Evolutionary conservation across 2,329 filamentous ascomycete species (phyloP).

Genomic region (Cladophialophora psammophila): DNA sequence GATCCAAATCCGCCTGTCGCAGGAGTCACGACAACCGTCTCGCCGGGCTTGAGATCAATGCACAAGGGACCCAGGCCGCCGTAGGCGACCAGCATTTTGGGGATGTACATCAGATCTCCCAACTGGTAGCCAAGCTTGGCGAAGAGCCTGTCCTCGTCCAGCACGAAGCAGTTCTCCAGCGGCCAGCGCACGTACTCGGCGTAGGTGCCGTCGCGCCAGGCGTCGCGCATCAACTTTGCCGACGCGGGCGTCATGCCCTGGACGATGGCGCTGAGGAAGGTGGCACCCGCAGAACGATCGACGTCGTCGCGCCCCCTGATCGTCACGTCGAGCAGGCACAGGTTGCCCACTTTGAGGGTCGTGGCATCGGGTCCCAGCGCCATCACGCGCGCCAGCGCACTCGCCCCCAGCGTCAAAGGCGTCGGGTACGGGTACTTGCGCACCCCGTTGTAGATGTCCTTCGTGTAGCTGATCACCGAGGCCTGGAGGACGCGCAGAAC

Average conservation of each 20-base stretch:
- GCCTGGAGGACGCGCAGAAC: conserved; percentile 50
- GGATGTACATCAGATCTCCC: conserved; percentile 49
- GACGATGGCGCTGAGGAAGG: conserved; percentile 36
- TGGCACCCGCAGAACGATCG: conserved; percentile 22
- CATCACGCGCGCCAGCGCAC: conserved; percentile 49
- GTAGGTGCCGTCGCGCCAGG: conserved; percentile 50
- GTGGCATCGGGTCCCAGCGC: conserved; percentile 50
- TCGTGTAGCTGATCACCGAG: conserved; percentile 45
- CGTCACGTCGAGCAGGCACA: conserved; percentile 50
- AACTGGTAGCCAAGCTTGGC: conserved; percentile 50
- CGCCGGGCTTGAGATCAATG: conserved; percentile 52
- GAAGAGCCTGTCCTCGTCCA: conserved; percentile 45
- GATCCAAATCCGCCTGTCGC: conserved; percentile 59
- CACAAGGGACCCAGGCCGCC: conserved; percentile 50
- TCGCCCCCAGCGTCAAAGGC: conserved; percentile 47
- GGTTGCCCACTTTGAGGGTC: conserved; percentile 46
- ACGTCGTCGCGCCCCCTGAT: conserved; percentile 50
- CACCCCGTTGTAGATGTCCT: conserved; percentile 47
- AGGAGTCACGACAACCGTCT: conserved; percentile 59
- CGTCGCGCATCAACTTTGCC: conserved; percentile 46
- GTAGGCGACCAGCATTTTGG: conserved; percentile 50
- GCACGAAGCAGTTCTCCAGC: conserved; percentile 47
- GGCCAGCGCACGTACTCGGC: conserved; percentile 49
- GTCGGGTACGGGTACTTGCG: conserved; percentile 49
- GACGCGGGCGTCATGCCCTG: conserved; percentile 42